These are phyloP conservation scores for Bathelium albidoporum DNA, from an alignment of 495 filamentous ascomycete species.

Conservation along the genomic window DNA sequence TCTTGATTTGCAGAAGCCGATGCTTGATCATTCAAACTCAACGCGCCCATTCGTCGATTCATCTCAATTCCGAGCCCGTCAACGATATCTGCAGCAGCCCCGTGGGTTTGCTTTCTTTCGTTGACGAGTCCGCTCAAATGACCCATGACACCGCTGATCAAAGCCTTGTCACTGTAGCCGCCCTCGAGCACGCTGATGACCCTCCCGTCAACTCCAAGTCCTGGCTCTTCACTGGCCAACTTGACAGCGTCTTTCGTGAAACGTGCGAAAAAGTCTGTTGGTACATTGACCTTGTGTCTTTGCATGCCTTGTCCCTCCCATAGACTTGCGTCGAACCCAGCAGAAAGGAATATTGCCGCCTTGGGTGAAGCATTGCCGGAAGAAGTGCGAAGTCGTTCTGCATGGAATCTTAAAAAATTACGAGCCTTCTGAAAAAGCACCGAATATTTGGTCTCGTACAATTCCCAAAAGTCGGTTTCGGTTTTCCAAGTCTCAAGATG, in stretches of 20 bases:
- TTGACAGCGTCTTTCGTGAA: conserved; percentile 75
- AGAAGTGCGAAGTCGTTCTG: conserved; percentile 46
- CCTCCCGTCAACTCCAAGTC: conserved; percentile 64
- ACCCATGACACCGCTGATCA: conserved; percentile 78
- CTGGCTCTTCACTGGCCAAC: conserved; percentile 74
- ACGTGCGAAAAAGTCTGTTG: conserved; percentile 89
- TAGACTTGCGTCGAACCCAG: conserved; percentile 93
- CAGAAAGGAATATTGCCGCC: conserved; percentile 85
- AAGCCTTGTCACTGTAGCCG: conserved; percentile 84
- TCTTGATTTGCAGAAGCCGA: neutral
- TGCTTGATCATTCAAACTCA: conserved; percentile 16
- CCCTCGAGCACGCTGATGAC: conserved; percentile 91
- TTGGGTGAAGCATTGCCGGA: conserved; percentile 50
- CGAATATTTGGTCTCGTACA: conserved; percentile 69
- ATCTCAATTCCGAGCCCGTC: conserved; percentile 44
- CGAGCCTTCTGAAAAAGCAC: conserved; percentile 71
- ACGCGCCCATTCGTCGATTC: conserved; percentile 35
- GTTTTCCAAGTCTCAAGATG: conserved; percentile 82
- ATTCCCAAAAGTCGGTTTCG: conserved; percentile 71
- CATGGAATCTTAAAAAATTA: conserved; percentile 57
- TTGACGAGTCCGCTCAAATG: conserved; percentile 63
- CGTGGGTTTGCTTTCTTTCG: conserved; percentile 28
- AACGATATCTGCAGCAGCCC: neutral
- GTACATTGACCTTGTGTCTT: conserved; percentile 85
- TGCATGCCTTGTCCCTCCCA: conserved; percentile 91